Percentiles rank a stretch among this genome's conserved stretches.
Evolutionary conservation across 495 filamentous ascomycete genomes (phyloP).

Genomic region (Penicillium crystallinum): DNA sequence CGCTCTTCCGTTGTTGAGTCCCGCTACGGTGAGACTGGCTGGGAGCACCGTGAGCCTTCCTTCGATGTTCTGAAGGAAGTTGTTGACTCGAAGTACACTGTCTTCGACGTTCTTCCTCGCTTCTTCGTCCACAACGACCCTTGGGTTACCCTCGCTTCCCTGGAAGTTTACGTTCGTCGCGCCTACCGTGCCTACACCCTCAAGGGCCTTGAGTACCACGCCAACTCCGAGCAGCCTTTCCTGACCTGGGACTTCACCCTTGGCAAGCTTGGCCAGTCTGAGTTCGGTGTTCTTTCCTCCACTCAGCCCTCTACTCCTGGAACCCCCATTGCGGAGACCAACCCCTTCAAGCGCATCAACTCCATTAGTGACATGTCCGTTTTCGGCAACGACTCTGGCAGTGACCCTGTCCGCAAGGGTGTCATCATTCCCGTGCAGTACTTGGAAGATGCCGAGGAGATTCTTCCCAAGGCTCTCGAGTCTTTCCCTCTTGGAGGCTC

Average conservation of each 20-base stretch:
- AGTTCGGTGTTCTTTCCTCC: constrained; percentile 75
- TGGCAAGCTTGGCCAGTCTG: constrained; percentile 82
- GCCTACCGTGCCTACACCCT: constrained; percentile 94
- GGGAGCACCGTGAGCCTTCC: constrained; percentile 91
- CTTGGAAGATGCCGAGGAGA: constrained; percentile 88
- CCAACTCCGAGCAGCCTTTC: constrained; percentile 69
- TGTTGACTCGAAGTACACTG: constrained; percentile 95
- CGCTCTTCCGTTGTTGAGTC: constrained; percentile 96
- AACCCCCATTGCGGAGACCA: constrained; percentile 63
- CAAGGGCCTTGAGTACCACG: constrained; percentile 82
- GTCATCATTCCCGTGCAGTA: constrained; percentile 90
- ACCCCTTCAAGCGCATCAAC: constrained; percentile 71
- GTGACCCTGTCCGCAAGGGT: constrained; percentile 83
- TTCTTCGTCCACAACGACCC: constrained; percentile 94
- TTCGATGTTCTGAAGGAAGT: constrained; percentile 89
- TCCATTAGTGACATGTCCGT: constrained; percentile 98
- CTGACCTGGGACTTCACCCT: constrained; percentile 94
- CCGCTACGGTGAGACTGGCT: constrained; percentile 92
- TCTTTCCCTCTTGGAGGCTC: constrained; percentile 57
- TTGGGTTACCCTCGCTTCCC: constrained; percentile 89
- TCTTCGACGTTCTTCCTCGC: constrained; percentile 88
- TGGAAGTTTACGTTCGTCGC: constrained; percentile 94
- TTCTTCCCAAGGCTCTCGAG: constrained; percentile 74
- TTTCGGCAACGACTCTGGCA: constrained; percentile 54
- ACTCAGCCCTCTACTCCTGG: constrained; percentile 77